Conservation (phyloP, 192 early-diverging fungal genomes). For the Entomortierella chlamydospora region DNA sequence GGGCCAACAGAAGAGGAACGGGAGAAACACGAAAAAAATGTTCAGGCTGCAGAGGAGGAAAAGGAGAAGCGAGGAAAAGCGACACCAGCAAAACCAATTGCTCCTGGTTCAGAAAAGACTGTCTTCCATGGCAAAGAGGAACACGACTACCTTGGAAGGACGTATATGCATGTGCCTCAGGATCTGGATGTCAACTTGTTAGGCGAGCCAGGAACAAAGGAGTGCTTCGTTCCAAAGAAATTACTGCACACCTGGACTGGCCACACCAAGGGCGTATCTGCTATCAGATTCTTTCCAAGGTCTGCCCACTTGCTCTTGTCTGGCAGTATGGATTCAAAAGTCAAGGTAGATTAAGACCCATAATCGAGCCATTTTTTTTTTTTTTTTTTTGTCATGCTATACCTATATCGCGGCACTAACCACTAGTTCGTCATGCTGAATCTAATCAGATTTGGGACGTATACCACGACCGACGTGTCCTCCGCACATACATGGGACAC, state of each 20-base stretch:
- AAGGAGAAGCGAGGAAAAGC: conserved; percentile 51
- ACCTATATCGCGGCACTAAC: not conserved
- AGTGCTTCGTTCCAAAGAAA: conserved; percentile 89
- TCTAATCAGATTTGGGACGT: conserved; percentile 88
- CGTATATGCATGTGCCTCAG: conserved; percentile 96
- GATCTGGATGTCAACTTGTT: conserved; percentile 85
- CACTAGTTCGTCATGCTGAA: no score
- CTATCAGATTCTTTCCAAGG: conserved; percentile 90
- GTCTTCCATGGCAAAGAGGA: conserved; percentile 89
- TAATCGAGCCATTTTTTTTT: no score
- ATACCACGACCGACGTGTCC: conserved; percentile 85
- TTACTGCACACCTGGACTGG: conserved; percentile 93
- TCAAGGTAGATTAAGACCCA: conserved; percentile 73
- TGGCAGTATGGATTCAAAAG: conserved; percentile 92
- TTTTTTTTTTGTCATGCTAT: not conserved
- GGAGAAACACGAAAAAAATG: conserved; percentile 61
- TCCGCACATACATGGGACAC: conserved; percentile 93
- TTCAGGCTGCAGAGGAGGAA: conserved; percentile 55
- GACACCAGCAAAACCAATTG: conserved; percentile 38
- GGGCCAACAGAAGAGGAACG: conserved; percentile 69
- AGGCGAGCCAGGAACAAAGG: conserved; percentile 76
- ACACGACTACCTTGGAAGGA: conserved; percentile 92
- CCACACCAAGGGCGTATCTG: conserved; percentile 91
- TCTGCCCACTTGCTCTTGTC: conserved; percentile 92
- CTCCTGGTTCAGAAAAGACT: conserved; percentile 78